A percentile compares a stretch with the other conserved stretches of the same genome.
Evolutionary conservation across 1,284 basidiomycete species (phyloP).

Genomic region (Heliocybe sulcata): DNA sequence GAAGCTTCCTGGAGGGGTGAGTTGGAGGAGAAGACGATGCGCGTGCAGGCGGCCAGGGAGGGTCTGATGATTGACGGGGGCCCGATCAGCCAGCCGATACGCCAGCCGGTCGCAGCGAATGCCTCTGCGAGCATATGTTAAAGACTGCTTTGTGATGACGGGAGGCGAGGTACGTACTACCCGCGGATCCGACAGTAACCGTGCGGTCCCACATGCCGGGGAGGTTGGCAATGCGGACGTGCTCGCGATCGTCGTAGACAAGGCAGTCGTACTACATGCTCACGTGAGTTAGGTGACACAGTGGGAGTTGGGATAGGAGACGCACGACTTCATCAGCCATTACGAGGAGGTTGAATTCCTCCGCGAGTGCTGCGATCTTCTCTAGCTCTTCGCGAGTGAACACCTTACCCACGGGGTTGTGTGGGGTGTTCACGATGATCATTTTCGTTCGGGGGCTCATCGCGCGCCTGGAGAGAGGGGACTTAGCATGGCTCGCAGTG

Average conservation of each 20-base stretch:
- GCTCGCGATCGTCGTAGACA: conserved; percentile 83
- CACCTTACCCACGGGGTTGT: conserved; percentile 96
- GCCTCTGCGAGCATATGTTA: conserved; percentile 48
- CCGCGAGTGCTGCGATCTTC: conserved; percentile 78
- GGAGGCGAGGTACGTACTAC: conserved; percentile 42
- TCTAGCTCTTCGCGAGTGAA: conserved; percentile 82
- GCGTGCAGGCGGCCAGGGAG: conserved; percentile 84
- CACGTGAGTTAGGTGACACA: conserved; percentile 1
- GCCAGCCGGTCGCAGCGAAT: conserved; percentile 98
- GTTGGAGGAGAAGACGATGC: conserved; percentile 94
- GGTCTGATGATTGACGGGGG: conserved; percentile 80
- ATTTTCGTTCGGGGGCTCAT: conserved; percentile 87
- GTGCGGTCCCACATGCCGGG: conserved; percentile 99
- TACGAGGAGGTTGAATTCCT: conserved; percentile 90
- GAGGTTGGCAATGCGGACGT: conserved; percentile 86
- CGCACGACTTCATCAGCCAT: conserved; percentile 94
- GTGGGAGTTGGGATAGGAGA: conserved; percentile 7
- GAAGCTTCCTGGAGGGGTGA: conserved; percentile 90
- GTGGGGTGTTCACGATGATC: conserved; percentile 92
- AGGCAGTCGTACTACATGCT: conserved; percentile 84
- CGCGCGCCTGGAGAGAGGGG: conserved; percentile 44
- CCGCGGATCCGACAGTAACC: conserved; percentile 76
- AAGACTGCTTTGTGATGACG: conserved; percentile 3
- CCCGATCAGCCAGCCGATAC: conserved; percentile 94
- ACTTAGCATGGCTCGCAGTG: neutral